These are phyloP conservation scores for Cladorrhinum samala DNA, from an alignment of 495 filamentous ascomycete genomes.

Conservation along the genomic window DNA sequence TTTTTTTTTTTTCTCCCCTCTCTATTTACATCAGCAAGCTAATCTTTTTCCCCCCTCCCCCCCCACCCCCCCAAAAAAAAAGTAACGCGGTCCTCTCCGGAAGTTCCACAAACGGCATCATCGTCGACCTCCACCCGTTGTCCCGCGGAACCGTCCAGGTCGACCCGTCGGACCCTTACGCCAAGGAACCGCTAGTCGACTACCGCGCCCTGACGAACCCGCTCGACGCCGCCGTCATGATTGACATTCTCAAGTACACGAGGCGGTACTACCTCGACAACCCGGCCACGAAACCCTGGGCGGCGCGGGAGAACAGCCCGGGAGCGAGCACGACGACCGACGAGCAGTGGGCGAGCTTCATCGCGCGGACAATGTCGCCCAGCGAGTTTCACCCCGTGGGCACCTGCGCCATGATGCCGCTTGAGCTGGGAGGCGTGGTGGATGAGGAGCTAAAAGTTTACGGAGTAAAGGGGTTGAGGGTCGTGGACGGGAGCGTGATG, in stretches of 20 bases:
- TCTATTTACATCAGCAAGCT: too few relatives aligned
- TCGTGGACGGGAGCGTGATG: constrained; percentile 41
- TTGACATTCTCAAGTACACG: constrained; percentile 37
- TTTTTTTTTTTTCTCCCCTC: too few relatives aligned
- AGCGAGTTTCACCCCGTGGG: constrained; percentile 40
- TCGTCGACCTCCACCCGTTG: constrained; percentile 40
- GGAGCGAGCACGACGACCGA: constrained; percentile 27
- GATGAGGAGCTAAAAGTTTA: constrained; percentile 39
- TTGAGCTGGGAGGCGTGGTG: constrained; percentile 48
- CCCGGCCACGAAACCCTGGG: constrained; percentile 18
- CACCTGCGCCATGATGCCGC: constrained; percentile 44
- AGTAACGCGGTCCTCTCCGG: constrained; percentile 33
- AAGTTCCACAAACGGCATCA: constrained; percentile 24
- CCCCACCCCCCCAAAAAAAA: background rate
- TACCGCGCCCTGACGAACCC: constrained; percentile 46
- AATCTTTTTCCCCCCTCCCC: background rate
- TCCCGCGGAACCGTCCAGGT: constrained; percentile 43
- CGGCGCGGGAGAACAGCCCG: constrained; percentile 26
- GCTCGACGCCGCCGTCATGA: constrained; percentile 37
- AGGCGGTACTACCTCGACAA: constrained; percentile 35
- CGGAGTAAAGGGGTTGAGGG: constrained; percentile 31
- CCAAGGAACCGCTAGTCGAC: constrained; percentile 38
- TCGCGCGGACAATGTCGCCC: constrained; percentile 27
- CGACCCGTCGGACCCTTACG: constrained; percentile 31
- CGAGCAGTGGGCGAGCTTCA: constrained; percentile 25